Evolutionary conservation across 2,329 filamentous ascomycete species (phyloP), one percentile per base, ranked within the genome.

Genomic region (Aspergillus hiratsukae): DNA sequence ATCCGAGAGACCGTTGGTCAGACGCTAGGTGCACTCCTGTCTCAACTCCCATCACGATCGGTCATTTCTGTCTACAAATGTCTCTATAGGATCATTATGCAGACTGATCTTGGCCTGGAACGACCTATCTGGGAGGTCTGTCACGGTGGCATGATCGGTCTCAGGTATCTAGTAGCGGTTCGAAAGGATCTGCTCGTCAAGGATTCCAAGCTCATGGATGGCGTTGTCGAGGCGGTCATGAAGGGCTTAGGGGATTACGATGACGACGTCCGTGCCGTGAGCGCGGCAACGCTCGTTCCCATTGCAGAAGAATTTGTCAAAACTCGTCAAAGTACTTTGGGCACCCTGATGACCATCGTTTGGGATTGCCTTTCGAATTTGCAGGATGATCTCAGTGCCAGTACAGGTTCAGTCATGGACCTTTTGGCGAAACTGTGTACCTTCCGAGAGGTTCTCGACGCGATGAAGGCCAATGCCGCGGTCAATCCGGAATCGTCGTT

Each of bases 361-460:
- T 99, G 94, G 94, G 90, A 96, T 68, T 97, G 94, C 76, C 80
- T 99, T 25, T 96, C 93, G 3, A 95, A 96, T 70, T 80, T 99
- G n/a, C 92, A 93, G 62, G 94, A 99, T 70, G 94, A 99, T 69
- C 81, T 99, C 19, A 97, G 92, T 72, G 94, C 94, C 3, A 97
- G 94, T 72, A 99, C 95, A 9, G 94, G 94, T 49, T 95, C 91
- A 55, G 96, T 99, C 54, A 99, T 99, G 95, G 95, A 99, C 72
- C 83, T 99, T 43, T 81, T 99, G 19, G 94, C 95, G 14, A 97
- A 94, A 58, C 84, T 99, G 1, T 99, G 94, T 77, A 89, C 91
- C 61, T 99, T 97, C 77, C 90, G 90, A 0, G 85, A 96, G 75
- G 93, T 97, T 7, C 78, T 99, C 31, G 86, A 93, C 58, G 89